A percentile compares a stretch with the other conserved stretches of the same genome.
Evolutionary conservation across 1,284 basidiomycete genomes (phyloP).

Genomic region (Porogramme epimiltina): DNA sequence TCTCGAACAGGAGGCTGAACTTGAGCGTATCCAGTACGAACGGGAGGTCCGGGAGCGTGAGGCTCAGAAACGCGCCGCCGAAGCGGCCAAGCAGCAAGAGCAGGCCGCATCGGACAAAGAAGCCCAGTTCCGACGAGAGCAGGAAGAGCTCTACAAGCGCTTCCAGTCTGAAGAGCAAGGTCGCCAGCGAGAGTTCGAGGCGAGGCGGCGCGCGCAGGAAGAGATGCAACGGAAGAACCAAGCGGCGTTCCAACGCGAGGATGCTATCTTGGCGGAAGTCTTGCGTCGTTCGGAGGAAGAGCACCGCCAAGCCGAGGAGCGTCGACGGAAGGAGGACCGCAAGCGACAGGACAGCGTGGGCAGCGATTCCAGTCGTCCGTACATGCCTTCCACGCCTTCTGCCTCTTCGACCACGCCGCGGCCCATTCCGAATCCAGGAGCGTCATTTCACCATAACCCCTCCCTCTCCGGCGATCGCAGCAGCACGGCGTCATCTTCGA

Average conservation of each 20-base stretch:
- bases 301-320: slow-evolving; percentile 12
- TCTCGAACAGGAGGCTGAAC: slow-evolving; percentile 22
- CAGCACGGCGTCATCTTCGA: slow-evolving; percentile 34
- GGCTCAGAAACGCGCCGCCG: slow-evolving; percentile 1
- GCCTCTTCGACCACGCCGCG: slow-evolving; percentile 22
- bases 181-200: slow-evolving; percentile 11
- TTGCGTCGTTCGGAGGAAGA: slow-evolving; percentile 18
- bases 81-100: slow-evolving; percentile 6
- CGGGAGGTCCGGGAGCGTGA: slow-evolving; percentile 9
- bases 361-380: slow-evolving; percentile 19
- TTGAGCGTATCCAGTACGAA: slow-evolving; percentile 16
- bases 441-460: slow-evolving; percentile 23
- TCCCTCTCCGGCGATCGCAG: slow-evolving; percentile 28
- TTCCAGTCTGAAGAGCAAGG: slow-evolving; percentile 10
- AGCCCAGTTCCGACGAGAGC: slow-evolving; percentile 5
- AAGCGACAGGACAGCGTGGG: slow-evolving; percentile 32
- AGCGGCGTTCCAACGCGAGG: slow-evolving; percentile 5
- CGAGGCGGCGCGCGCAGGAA: slow-evolving; percentile 16
- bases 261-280: slow-evolving; percentile 11
- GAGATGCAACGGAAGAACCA: slow-evolving; percentile 11
- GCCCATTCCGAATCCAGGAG: slow-evolving; percentile 22
- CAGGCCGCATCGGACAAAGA: background rate
- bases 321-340: slow-evolving; percentile 16
- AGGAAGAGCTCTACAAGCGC: slow-evolving; percentile 21
- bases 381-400: slow-evolving; percentile 14